Conservation (phyloP, 768 basidiomycete species). For the Psilocybe subaeruginosa region DNA sequence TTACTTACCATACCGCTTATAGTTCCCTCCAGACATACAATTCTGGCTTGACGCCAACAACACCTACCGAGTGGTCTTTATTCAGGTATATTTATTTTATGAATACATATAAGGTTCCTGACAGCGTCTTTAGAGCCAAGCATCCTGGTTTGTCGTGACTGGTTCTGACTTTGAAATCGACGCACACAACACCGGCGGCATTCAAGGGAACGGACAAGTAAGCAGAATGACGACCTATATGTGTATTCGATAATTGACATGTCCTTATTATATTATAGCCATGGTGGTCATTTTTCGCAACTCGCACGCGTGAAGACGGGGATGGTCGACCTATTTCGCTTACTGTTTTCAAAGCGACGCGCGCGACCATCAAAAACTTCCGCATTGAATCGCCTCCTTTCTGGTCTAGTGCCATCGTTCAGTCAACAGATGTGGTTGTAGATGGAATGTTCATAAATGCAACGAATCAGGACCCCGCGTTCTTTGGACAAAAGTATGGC, state of each 20-base stretch:
- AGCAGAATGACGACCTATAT: neutral
- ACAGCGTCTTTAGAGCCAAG: slow-evolving; percentile 45
- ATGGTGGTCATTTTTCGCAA: slow-evolving; percentile 61
- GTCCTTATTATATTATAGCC: slow-evolving; percentile 33
- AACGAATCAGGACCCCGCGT: slow-evolving; percentile 54
- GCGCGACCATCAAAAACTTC: slow-evolving; percentile 49
- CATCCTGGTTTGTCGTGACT: slow-evolving; percentile 67
- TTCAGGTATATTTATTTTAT: slow-evolving; percentile 42
- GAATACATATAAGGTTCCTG: neutral
- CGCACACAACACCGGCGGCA: slow-evolving; percentile 57
- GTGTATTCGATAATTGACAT: neutral
- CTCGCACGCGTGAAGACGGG: slow-evolving; percentile 49
- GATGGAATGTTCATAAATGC: slow-evolving; percentile 64
- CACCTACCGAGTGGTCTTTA: slow-evolving; percentile 63
- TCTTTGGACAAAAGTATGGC: slow-evolving; percentile 49
- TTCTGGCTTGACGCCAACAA: slow-evolving; percentile 58
- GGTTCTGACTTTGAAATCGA: slow-evolving; percentile 58
- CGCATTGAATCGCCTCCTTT: slow-evolving; percentile 58
- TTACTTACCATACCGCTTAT: slow-evolving; percentile 4
- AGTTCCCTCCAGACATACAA: slow-evolving; percentile 58
- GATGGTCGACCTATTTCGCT: slow-evolving; percentile 62
- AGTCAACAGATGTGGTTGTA: slow-evolving; percentile 51
- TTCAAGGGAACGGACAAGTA: slow-evolving; percentile 63
- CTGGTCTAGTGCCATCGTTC: slow-evolving; percentile 60
- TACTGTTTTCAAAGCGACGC: slow-evolving; percentile 47